These are phyloP conservation scores for Escovopsis weberi DNA, from an alignment of 2,329 filamentous ascomycete species.

Conservation along the genomic window DNA sequence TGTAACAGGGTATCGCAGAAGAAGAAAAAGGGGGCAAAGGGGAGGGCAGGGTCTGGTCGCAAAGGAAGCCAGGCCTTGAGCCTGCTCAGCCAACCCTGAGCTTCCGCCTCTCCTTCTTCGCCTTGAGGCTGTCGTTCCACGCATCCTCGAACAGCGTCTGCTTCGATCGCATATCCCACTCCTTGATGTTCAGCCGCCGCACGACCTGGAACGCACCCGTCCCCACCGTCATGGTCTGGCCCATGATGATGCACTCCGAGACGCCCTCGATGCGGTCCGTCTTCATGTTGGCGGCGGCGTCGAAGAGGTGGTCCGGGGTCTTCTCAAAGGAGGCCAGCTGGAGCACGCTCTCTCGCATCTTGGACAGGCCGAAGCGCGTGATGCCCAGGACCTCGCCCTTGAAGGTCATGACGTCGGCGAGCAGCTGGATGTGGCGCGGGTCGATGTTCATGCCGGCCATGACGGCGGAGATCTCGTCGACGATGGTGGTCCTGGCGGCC, in stretches of 20 bases:
- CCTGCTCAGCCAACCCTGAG: neutral
- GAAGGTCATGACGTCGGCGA: constrained; percentile 98
- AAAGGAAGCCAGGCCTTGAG: too few relatives aligned
- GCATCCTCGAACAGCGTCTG: constrained; percentile 59
- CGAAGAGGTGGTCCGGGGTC: constrained; percentile 93
- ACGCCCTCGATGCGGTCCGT: constrained; percentile 87
- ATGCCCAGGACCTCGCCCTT: constrained; percentile 95
- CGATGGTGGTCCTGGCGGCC: constrained; percentile 79
- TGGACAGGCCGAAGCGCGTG: constrained; percentile 87
- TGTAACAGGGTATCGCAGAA: too few relatives aligned
- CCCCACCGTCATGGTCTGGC: constrained; percentile 81
- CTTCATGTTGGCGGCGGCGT: constrained; percentile 85
- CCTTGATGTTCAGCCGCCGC: constrained; percentile 53
- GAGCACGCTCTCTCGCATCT: constrained; percentile 88
- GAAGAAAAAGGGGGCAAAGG: too few relatives aligned
- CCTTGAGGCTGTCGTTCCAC: constrained; percentile 26
- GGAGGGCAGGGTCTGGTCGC: too few relatives aligned
- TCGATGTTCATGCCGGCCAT: constrained; percentile 96
- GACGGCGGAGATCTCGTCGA: constrained; percentile 71
- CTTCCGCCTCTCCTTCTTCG: constrained; percentile 5
- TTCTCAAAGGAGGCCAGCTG: constrained; percentile 96
- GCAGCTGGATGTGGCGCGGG: constrained; percentile 90
- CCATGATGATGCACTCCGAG: constrained; percentile 95
- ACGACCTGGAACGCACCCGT: constrained; percentile 90
- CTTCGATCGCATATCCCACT: constrained; percentile 41